These are phyloP conservation scores for Paecilomyces sp. DNA, from an alignment of 2,329 filamentous ascomycete species.

Conservation along the genomic window DNA sequence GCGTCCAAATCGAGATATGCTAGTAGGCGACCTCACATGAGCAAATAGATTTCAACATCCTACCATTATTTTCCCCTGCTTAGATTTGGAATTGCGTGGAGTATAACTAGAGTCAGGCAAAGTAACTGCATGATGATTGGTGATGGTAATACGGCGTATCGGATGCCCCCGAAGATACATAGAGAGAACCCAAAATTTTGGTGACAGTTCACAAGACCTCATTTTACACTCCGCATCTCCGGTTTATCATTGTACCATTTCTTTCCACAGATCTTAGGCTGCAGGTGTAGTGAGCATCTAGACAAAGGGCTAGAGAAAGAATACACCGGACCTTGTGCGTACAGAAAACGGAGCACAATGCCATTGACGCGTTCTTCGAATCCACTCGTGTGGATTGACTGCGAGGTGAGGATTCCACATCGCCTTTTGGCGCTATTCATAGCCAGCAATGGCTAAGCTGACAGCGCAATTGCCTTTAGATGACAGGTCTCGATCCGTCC, in stretches of 20 bases:
- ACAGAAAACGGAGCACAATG: slow-evolving; percentile 19
- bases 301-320: neutral
- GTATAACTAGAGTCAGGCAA: too few species aligned
- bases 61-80: too few species aligned
- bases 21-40: too few species aligned
- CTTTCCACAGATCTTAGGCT: neutral
- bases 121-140: too few species aligned
- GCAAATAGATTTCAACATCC: too few species aligned
- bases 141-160: too few species aligned
- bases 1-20: too few species aligned
- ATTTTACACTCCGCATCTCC: neutral
- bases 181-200: too few species aligned
- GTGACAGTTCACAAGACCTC: too few species aligned
- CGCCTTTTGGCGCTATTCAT: neutral
- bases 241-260: neutral
- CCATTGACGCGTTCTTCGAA: slow-evolving; percentile 47
- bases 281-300: neutral
- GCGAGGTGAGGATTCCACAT: slow-evolving; percentile 44
- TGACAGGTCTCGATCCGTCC: slow-evolving; percentile 79
- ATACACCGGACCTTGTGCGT: too few species aligned
- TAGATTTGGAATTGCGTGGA: too few species aligned
- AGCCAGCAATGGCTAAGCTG: slow-evolving; percentile 2
- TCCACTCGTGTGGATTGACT: slow-evolving; percentile 82
- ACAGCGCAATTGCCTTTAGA: slow-evolving; percentile 47
- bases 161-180: too few species aligned